Percentiles rank a stretch among this genome's conserved stretches.
These are phyloP conservation scores for Fomitopsis serialis DNA, from an alignment of 768 basidiomycete genomes.

Conservation along the genomic window DNA sequence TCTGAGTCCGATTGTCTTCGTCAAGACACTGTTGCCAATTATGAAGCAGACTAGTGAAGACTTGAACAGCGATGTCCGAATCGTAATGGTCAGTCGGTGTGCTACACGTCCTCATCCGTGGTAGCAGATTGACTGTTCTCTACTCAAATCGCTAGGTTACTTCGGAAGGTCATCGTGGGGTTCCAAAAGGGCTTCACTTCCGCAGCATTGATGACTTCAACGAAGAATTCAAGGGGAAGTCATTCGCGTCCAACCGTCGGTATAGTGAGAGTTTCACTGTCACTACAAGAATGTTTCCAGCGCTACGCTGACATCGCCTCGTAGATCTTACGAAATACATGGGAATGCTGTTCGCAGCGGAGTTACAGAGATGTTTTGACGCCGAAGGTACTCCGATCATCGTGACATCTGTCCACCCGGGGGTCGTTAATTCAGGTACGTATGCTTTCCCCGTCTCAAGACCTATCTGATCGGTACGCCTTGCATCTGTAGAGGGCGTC, in stretches of 20 bases:
- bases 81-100: conserved; percentile 25
- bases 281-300: background rate
- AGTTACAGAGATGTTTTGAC: conserved; percentile 22
- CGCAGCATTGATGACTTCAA: conserved; percentile 27
- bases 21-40: conserved; percentile 25
- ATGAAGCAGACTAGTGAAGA: conserved; percentile 21
- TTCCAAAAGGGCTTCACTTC: conserved; percentile 24
- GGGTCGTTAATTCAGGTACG: conserved; percentile 26
- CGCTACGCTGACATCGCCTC: background rate
- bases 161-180: conserved; percentile 11
- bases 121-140: background rate
- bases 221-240: conserved; percentile 19
- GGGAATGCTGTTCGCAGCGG: conserved; percentile 18
- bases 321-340: conserved; percentile 16
- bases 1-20: conserved; percentile 24
- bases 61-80: conserved; percentile 25
- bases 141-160: conserved; percentile 8
- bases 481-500: conserved; percentile 8
- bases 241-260: conserved; percentile 7
- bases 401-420: conserved; percentile 30
- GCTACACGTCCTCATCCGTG: background rate
- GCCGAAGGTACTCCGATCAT: conserved; percentile 25
- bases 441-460: background rate
- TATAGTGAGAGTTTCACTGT: conserved; percentile 5
- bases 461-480: background rate